A percentile compares a stretch with the other conserved stretches of the same genome.
These are phyloP conservation scores for Geotrichum australiense DNA, from an alignment of 1,139 yeast species.

Conservation along the genomic window DNA sequence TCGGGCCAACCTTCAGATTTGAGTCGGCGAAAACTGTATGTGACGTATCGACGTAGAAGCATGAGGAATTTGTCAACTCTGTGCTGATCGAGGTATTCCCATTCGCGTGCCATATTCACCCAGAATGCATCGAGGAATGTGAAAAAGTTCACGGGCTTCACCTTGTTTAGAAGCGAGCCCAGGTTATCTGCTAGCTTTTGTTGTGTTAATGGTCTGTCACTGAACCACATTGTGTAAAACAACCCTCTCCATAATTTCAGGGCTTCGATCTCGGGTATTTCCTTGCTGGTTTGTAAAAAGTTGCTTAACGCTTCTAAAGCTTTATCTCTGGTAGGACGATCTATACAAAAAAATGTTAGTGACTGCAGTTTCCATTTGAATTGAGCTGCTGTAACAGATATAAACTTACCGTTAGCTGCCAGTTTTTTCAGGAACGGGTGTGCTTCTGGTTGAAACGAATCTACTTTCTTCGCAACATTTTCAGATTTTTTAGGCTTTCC, in stretches of 20 bases:
- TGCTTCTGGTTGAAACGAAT: conserved; percentile 23
- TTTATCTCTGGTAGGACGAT: conserved; percentile 63
- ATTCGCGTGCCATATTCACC: conserved; percentile 70
- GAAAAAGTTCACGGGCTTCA: conserved; percentile 41
- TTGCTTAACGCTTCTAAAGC: conserved; percentile 64
- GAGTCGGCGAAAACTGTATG: conserved; percentile 57
- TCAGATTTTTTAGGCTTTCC: conserved; percentile 8
- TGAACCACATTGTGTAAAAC: conserved; percentile 88
- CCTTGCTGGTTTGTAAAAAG: conserved; percentile 43
- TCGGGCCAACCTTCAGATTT: conserved; percentile 51
- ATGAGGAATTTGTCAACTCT: conserved; percentile 84
- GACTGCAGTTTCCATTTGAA: background rate
- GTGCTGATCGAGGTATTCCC: conserved; percentile 69
- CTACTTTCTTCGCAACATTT: conserved; percentile 4
- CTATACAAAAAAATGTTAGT: conserved; percentile 24
- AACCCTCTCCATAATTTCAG: conserved; percentile 92
- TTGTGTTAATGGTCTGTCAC: conserved; percentile 90
- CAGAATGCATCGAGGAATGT: conserved; percentile 72
- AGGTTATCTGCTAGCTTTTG: conserved; percentile 71
- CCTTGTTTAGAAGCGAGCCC: conserved; percentile 47
- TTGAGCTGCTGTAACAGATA: too few relatives aligned
- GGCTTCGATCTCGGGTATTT: conserved; percentile 48
- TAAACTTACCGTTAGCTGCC: conserved; percentile 57
- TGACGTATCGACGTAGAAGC: conserved; percentile 68
- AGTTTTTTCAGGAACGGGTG: conserved; percentile 64